phyloP scores from a whole-genome alignment of 2,329 filamentous ascomycete genomes.

The Helicocarpus griseus region DNA sequence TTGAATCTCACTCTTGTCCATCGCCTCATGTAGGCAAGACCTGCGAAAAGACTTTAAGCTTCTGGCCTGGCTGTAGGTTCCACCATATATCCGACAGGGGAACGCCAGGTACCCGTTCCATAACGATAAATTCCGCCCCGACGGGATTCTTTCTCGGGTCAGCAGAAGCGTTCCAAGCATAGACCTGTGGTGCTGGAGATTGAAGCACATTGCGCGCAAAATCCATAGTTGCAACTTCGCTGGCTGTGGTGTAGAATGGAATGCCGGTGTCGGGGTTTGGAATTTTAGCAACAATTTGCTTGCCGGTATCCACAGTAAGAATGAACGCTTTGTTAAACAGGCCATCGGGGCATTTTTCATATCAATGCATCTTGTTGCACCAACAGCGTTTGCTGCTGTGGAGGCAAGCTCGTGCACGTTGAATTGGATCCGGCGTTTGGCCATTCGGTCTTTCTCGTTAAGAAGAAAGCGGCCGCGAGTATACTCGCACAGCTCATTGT shows the following conservation, averaged over 20 bases:
- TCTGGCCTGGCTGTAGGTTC: neutral
- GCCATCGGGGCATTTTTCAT: slow-evolving; percentile 22
- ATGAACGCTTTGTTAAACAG: slow-evolving; percentile 24
- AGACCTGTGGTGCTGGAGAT: neutral
- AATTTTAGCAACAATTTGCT: slow-evolving; percentile 12
- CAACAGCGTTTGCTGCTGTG: slow-evolving; percentile 21
- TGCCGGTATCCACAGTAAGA: slow-evolving; percentile 16
- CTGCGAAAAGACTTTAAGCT: slow-evolving; percentile 3
- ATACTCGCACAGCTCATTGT: too few relatives aligned
- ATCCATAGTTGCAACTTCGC: slow-evolving; percentile 31
- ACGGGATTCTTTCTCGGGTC: slow-evolving; percentile 17
- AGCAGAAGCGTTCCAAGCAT: neutral
- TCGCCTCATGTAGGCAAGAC: slow-evolving; percentile 5
- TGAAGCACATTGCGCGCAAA: slow-evolving; percentile 10
- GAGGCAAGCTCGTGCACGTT: slow-evolving; percentile 25
- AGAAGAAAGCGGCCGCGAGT: slow-evolving; percentile 7
- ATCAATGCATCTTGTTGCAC: slow-evolving; percentile 21
- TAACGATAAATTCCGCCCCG: slow-evolving; percentile 27
- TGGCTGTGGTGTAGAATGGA: slow-evolving; percentile 18
- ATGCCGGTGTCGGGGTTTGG: slow-evolving; percentile 11
- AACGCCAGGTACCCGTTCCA: slow-evolving; percentile 22
- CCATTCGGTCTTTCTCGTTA: slow-evolving; percentile 4
- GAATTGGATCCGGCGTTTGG: slow-evolving; percentile 15
- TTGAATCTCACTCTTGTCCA: slow-evolving; percentile 5
- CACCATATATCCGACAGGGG: slow-evolving; percentile 21